Percentiles rank a stretch among this genome's conserved stretches.
phyloP scores from a whole-genome alignment of 179 eudicot genomes.

The Corrigiola litoralis region DNA sequence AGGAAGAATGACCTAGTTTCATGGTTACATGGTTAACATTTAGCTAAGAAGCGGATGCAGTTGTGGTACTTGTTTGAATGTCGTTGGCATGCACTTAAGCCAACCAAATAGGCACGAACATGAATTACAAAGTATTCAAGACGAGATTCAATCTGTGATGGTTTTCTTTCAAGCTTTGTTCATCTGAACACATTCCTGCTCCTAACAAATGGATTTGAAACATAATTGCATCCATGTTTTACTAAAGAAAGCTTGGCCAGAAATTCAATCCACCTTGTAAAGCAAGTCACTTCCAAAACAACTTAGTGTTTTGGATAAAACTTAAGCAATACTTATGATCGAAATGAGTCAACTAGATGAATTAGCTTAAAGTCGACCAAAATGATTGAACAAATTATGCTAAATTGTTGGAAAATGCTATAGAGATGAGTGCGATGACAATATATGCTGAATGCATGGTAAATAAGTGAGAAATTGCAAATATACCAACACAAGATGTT shows the following conservation, averaged over 20 bases:
- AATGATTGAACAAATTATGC: too few relatives aligned
- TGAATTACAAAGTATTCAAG: constrained; percentile 71
- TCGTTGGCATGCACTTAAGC: constrained; percentile 42
- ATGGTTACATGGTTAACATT: constrained; percentile 24
- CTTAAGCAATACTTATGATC: too few relatives aligned
- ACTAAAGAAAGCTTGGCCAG: background rate
- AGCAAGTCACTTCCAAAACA: constrained; percentile 73
- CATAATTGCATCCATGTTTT: background rate
- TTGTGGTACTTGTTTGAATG: constrained; percentile 29
- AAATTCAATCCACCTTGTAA: constrained; percentile 45
- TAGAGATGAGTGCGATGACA: too few relatives aligned
- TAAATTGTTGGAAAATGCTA: too few relatives aligned
- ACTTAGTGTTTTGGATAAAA: too few relatives aligned
- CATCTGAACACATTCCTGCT: constrained; percentile 43
- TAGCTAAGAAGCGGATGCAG: constrained; percentile 13
- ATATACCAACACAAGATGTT: too few relatives aligned
- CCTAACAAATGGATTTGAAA: background rate
- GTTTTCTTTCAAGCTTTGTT: constrained; percentile 68
- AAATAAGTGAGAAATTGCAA: too few relatives aligned
- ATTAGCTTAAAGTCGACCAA: too few relatives aligned
- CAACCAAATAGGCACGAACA: constrained; percentile 60
- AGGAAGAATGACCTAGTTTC: constrained; percentile 26
- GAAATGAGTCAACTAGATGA: too few relatives aligned
- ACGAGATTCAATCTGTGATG: constrained; percentile 84
- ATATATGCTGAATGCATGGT: too few relatives aligned